phyloP scores from a whole-genome alignment of 2,329 filamentous ascomycete species.

The Camillea tinctor region DNA sequence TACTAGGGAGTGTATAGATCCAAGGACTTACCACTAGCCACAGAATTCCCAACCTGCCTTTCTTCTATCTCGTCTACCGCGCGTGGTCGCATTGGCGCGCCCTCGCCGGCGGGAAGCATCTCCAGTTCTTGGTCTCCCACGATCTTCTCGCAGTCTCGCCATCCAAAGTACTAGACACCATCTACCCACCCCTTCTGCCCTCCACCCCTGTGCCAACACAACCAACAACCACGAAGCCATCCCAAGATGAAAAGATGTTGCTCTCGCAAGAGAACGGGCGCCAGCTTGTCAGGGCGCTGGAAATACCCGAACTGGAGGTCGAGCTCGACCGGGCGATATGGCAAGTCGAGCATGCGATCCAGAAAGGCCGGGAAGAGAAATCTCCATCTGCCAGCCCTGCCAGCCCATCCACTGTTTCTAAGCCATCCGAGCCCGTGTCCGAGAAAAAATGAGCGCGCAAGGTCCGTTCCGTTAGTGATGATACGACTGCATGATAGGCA shows the following conservation, averaged over 20 bases:
- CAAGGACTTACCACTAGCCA: conserved; percentile 13
- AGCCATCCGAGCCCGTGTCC: conserved; percentile 8
- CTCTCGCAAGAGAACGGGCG: conserved; percentile 54
- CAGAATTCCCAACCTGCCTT: conserved; percentile 89
- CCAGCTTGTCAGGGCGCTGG: conserved; percentile 58
- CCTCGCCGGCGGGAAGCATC: conserved; percentile 76
- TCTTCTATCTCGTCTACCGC: conserved; percentile 92
- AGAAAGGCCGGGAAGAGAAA: conserved; percentile 33
- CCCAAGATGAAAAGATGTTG: conserved; percentile 46
- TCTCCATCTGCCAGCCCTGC: conserved; percentile 13
- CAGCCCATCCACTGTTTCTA: conserved; percentile 4
- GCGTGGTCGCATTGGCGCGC: conserved; percentile 92
- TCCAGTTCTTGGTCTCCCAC: conserved; percentile 77
- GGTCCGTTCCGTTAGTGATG: conserved; percentile 4
- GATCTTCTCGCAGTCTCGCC: conserved; percentile 66
- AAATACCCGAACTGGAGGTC: conserved; percentile 67
- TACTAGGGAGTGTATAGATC: neutral
- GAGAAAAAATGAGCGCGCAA: conserved; percentile 13
- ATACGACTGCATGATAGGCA: conserved; percentile 12
- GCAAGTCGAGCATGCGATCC: conserved; percentile 61
- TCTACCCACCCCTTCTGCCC: conserved; percentile 56
- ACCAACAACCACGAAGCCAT: conserved; percentile 18
- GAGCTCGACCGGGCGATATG: conserved; percentile 75
- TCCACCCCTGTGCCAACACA: conserved; percentile 26
- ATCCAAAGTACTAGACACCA: conserved; percentile 67